These are phyloP conservation scores for Phallus indusiatus DNA, from an alignment of 768 basidiomycete genomes.

Conservation along the genomic window DNA sequence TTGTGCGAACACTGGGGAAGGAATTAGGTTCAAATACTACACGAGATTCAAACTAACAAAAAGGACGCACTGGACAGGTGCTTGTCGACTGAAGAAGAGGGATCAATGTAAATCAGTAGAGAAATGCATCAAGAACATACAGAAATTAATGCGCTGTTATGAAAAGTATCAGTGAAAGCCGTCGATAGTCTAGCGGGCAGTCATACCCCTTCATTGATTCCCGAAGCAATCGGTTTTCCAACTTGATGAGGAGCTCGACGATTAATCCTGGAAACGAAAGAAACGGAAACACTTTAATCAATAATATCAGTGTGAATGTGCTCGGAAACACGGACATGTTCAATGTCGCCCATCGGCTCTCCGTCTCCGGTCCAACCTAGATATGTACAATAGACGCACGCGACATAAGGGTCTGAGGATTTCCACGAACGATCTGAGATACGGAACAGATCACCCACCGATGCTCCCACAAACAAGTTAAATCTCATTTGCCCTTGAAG, in stretches of 20 bases:
- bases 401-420: no score
- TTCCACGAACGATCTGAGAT: no score
- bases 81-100: conserved; percentile 12
- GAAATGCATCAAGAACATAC: not conserved
- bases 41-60: not conserved
- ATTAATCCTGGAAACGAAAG: conserved; percentile 11
- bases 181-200: no score
- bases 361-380: conserved; percentile 14
- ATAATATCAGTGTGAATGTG: not conserved
- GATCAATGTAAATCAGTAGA: not conserved
- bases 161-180: not conserved
- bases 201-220: conserved; percentile 15
- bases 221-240: conserved; percentile 19
- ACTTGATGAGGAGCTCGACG: conserved; percentile 19
- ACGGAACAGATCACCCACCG: not conserved
- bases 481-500: conserved; percentile 19
- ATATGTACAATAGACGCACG: conserved; percentile 1
- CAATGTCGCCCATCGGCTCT: conserved; percentile 12
- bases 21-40: not conserved
- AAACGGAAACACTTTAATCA: not conserved
- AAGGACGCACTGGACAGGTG: conserved; percentile 12
- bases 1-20: conserved; percentile 12
- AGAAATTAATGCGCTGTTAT: conserved; percentile 13
- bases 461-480: conserved; percentile 14
- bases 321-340: conserved; percentile 6